These are phyloP conservation scores for Aschersonia sp. DNA, from an alignment of 2,329 filamentous ascomycete species.

Conservation along the genomic window DNA sequence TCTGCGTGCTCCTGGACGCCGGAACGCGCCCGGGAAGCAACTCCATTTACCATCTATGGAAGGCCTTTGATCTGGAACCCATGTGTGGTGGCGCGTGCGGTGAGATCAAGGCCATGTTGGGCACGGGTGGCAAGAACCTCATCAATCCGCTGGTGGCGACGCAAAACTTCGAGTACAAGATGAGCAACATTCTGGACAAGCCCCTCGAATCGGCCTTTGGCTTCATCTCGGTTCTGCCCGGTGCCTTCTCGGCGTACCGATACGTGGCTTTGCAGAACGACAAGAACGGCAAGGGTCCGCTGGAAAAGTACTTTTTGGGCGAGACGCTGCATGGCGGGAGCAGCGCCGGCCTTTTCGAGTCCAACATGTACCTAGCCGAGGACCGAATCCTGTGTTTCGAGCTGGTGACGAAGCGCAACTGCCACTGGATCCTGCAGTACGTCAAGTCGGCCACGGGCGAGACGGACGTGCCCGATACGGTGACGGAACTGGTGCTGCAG, in stretches of 20 bases:
- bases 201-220: conserved; percentile 94
- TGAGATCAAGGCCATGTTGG: conserved; percentile 97
- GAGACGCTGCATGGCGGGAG: conserved; percentile 89
- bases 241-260: conserved; percentile 96
- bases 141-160: conserved; percentile 88
- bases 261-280: conserved; percentile 93
- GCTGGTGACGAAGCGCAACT: conserved; percentile 92
- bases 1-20: conserved; percentile 90
- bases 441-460: conserved; percentile 96
- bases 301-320: conserved; percentile 94
- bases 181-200: conserved; percentile 98
- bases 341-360: conserved; percentile 90
- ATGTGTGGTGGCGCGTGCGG: conserved; percentile 97
- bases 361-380: conserved; percentile 98
- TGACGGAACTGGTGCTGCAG: conserved; percentile 90
- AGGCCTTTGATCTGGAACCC: conserved; percentile 92
- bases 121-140: conserved; percentile 68
- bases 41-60: conserved; percentile 97
- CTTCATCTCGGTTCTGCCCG: conserved; percentile 91
- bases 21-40: conserved; percentile 88
- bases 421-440: conserved; percentile 93
- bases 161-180: conserved; percentile 99
- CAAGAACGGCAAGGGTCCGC: conserved; percentile 79
- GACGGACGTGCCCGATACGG: conserved; percentile 88
- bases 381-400: conserved; percentile 99